Conservation (phyloP, 225 moss, liverwort and hornwort genomes). For the Physcomitrellopsis africana region DNA sequence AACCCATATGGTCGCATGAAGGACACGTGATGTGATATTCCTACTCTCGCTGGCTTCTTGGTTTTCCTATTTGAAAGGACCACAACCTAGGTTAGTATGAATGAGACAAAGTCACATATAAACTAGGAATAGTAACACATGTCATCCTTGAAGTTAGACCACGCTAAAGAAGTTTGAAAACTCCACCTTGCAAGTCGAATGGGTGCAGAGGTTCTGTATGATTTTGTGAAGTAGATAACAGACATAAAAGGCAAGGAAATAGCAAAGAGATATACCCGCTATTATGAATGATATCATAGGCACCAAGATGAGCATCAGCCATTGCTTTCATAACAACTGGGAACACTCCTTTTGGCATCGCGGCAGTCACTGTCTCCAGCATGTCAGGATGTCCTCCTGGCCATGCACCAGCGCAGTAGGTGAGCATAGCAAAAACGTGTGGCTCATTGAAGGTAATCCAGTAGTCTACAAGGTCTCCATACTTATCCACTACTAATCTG, state of each 20-base stretch:
- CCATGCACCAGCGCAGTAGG: slow-evolving; percentile 98
- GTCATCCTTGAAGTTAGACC: too few relatives aligned
- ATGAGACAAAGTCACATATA: neutral
- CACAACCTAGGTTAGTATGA: slow-evolving; percentile 26
- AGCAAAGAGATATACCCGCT: slow-evolving; percentile 39
- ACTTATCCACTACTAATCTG: slow-evolving; percentile 87
- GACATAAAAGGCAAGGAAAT: slow-evolving; percentile 6
- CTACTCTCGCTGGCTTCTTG: slow-evolving; percentile 79
- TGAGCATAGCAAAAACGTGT: slow-evolving; percentile 94
- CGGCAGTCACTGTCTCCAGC: slow-evolving; percentile 78
- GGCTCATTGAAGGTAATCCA: slow-evolving; percentile 99
- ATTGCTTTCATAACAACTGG: slow-evolving; percentile 83
- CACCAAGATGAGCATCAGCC: slow-evolving; percentile 81
- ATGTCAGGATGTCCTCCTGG: slow-evolving; percentile 95
- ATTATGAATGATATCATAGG: slow-evolving; percentile 85
- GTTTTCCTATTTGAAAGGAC: slow-evolving; percentile 49
- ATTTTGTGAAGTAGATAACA: neutral
- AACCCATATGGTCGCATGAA: slow-evolving; percentile 99
- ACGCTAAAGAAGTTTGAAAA: too few relatives aligned
- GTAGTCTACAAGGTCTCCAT: slow-evolving; percentile 86
- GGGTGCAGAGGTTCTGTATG: too few relatives aligned
- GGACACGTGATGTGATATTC: slow-evolving; percentile 93
- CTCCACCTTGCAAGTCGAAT: too few relatives aligned
- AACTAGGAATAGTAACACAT: neutral
- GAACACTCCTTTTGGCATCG: slow-evolving; percentile 83